Conservation (phyloP, 768 basidiomycete species). For the Boletus rubropictus region DNA sequence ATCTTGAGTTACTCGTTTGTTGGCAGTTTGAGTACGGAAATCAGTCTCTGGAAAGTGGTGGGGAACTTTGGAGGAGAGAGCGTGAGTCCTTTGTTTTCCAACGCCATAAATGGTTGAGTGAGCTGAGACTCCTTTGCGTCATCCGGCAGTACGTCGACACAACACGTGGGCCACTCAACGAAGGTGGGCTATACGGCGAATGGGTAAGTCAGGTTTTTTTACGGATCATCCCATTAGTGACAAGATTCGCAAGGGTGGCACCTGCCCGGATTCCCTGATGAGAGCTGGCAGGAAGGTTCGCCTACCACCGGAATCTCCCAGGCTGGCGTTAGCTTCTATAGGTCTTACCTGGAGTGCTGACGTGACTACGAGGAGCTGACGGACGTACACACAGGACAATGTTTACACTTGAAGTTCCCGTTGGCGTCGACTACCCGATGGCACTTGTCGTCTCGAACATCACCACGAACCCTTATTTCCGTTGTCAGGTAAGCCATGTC, state of each 20-base stretch:
- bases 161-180: slow-evolving; percentile 51
- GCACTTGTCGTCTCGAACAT: slow-evolving; percentile 40
- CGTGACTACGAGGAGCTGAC: neutral
- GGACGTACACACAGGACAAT: slow-evolving; percentile 19
- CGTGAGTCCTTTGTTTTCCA: slow-evolving; percentile 23
- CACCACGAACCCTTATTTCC: slow-evolving; percentile 41
- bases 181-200: slow-evolving; percentile 53
- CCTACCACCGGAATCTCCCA: slow-evolving; percentile 38
- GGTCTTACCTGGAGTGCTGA: slow-evolving; percentile 16
- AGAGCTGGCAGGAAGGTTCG: slow-evolving; percentile 37
- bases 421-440: slow-evolving; percentile 45
- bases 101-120: neutral
- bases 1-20: slow-evolving; percentile 43
- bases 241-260: slow-evolving; percentile 39
- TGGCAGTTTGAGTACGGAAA: slow-evolving; percentile 35
- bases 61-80: slow-evolving; percentile 46
- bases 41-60: slow-evolving; percentile 43
- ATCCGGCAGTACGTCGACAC: slow-evolving; percentile 40
- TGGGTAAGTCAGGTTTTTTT: slow-evolving; percentile 24
- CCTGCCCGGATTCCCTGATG: slow-evolving; percentile 50
- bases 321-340: slow-evolving; percentile 46
- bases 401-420: slow-evolving; percentile 40
- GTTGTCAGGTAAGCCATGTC: slow-evolving; percentile 22
- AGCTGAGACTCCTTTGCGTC: neutral
- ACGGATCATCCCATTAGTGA: slow-evolving; percentile 1